Percentiles rank a stretch among this genome's conserved stretches.
Conservation (phyloP, 805 yeast genomes). For the Saccharomyces paradoxus region DNA sequence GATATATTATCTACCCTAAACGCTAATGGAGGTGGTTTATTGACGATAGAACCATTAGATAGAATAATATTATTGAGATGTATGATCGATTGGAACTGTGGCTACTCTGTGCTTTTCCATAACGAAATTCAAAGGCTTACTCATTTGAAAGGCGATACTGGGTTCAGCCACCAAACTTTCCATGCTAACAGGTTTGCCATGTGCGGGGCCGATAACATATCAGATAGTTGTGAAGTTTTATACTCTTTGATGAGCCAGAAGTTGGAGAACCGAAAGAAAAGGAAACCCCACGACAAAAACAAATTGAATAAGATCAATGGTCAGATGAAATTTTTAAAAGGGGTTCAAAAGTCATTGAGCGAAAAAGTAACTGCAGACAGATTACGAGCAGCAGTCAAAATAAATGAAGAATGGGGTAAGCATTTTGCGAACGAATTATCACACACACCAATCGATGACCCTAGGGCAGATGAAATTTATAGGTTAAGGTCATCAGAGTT, state of each 20-base stretch:
- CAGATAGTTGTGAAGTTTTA: slow-evolving; percentile 18
- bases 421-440: slow-evolving; percentile 19
- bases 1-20: slow-evolving; percentile 21
- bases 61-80: slow-evolving; percentile 20
- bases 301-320: slow-evolving; percentile 18
- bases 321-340: slow-evolving; percentile 16
- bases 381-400: slow-evolving; percentile 6
- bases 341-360: slow-evolving; percentile 14
- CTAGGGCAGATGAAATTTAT: slow-evolving; percentile 22
- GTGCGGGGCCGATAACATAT: slow-evolving; percentile 19
- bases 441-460: slow-evolving; percentile 25
- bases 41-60: slow-evolving; percentile 20
- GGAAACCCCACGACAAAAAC: slow-evolving; percentile 16
- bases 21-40: slow-evolving; percentile 20
- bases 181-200: slow-evolving; percentile 22
- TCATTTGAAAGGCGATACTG: slow-evolving; percentile 23
- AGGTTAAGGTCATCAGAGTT: slow-evolving; percentile 26
- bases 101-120: slow-evolving; percentile 22
- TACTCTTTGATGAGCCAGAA: slow-evolving; percentile 19
- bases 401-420: slow-evolving; percentile 22
- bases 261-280: slow-evolving; percentile 20
- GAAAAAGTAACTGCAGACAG: slow-evolving; percentile 10
- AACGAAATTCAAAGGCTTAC: slow-evolving; percentile 22
- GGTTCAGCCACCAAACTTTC: slow-evolving; percentile 20
- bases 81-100: slow-evolving; percentile 19